These are phyloP conservation scores for Galerina marginata DNA, from an alignment of 768 basidiomycete species.

Conservation along the genomic window DNA sequence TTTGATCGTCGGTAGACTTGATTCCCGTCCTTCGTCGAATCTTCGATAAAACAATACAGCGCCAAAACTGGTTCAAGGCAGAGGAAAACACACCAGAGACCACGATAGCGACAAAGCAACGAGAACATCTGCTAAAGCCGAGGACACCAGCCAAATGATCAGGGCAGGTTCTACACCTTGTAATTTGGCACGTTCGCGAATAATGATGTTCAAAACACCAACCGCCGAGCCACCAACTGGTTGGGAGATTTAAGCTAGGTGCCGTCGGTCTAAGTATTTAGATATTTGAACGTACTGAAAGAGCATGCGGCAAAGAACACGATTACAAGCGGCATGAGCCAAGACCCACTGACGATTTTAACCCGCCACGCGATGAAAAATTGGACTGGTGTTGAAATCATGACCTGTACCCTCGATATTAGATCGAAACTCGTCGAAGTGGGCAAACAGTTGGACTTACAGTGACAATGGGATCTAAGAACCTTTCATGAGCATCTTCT, in stretches of 20 bases:
- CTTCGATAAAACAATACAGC: conserved; percentile 26
- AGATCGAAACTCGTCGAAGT: background rate
- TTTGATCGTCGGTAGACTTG: conserved; percentile 38
- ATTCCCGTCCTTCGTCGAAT: conserved; percentile 41
- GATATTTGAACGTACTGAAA: conserved; percentile 31
- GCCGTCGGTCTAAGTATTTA: background rate
- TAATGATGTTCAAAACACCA: background rate
- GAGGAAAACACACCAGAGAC: conserved; percentile 42
- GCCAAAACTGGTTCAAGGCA: too few species aligned
- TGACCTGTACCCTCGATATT: conserved; percentile 29
- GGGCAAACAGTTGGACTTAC: background rate
- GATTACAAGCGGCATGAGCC: conserved; percentile 32
- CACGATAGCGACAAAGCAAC: conserved; percentile 49
- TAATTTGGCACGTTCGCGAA: conserved; percentile 8
- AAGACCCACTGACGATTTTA: conserved; percentile 34
- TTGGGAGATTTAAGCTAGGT: background rate
- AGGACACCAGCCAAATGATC: conserved; percentile 49
- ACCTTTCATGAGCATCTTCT: background rate
- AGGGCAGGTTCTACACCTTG: conserved; percentile 24
- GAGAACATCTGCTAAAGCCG: conserved; percentile 50
- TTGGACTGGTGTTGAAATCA: conserved; percentile 47
- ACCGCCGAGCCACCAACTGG: conserved; percentile 10
- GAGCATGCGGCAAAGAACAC: conserved; percentile 32
- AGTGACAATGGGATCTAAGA: conserved; percentile 13
- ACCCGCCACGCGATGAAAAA: conserved; percentile 49